Conservation (phyloP, 2,329 filamentous ascomycete species). For the Ophiocordyceps polyrhachis-furcata region DNA sequence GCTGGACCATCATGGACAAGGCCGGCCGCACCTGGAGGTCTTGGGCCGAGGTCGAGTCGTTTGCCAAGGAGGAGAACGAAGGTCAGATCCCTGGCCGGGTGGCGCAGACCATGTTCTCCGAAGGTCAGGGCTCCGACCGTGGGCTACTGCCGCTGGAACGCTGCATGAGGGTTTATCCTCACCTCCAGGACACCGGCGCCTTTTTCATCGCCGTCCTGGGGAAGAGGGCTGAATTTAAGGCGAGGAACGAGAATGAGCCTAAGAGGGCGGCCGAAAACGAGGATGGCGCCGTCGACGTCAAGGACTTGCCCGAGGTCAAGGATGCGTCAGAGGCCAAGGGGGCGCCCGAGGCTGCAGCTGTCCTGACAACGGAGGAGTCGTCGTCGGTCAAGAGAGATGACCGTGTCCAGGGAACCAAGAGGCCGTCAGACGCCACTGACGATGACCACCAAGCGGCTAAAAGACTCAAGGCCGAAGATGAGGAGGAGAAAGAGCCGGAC, state of each 20-base stretch:
- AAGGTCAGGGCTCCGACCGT: slow-evolving; percentile 30
- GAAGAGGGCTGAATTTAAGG: slow-evolving; percentile 74
- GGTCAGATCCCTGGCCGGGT: slow-evolving; percentile 46
- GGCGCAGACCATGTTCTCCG: slow-evolving; percentile 68
- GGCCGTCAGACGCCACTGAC: slow-evolving; percentile 13
- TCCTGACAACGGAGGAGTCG: slow-evolving; percentile 3
- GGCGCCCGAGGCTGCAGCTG: slow-evolving; percentile 13
- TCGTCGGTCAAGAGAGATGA: background rate
- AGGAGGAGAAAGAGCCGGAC: too few species aligned
- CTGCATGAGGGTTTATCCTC: slow-evolving; percentile 87
- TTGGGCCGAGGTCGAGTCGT: slow-evolving; percentile 65
- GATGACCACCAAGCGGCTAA: slow-evolving; percentile 24
- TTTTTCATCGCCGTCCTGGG: slow-evolving; percentile 96
- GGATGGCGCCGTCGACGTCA: background rate
- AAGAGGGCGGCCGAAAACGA: slow-evolving; percentile 13
- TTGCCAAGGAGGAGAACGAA: slow-evolving; percentile 37
- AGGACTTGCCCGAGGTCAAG: slow-evolving; percentile 9
- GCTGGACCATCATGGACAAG: slow-evolving; percentile 89
- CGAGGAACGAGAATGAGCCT: slow-evolving; percentile 46
- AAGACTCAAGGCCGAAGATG: slow-evolving; percentile 24
- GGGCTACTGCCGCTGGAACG: slow-evolving; percentile 61
- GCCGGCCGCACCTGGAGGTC: slow-evolving; percentile 57
- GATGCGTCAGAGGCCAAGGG: slow-evolving; percentile 10
- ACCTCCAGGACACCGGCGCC: slow-evolving; percentile 86
- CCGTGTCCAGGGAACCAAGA: slow-evolving; percentile 10